Evolutionary conservation across 2,329 filamentous ascomycete genomes (phyloP), one percentile per base, ranked within the genome.

Genomic region (Aspergillus novoparasiticus): DNA sequence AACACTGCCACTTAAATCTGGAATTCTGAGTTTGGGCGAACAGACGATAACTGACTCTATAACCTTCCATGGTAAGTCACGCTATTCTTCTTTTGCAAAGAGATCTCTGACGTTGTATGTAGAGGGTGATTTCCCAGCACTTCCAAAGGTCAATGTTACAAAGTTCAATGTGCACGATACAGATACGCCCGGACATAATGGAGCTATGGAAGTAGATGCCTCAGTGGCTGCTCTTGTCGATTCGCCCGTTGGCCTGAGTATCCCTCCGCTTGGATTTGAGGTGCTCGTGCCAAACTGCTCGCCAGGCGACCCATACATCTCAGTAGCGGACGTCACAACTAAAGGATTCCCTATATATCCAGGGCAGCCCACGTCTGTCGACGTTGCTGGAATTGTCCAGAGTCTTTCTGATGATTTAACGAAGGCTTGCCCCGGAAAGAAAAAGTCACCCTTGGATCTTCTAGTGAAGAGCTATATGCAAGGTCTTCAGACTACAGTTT

Each of bases 271-370:
- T 62, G 89, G 87, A 0, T 97, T 98, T 73, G 89, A 94, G 66
- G 87, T 98, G 34, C 82, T 97, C 54, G 89, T 98, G 6, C 89
- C 92, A 50, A 93, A 93, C 65, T 99, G 95, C 78, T 83, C 86
- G 30, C 82, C 86, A 4, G 81, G 86, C 26, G 89, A 95, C 61
- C 86, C 89, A 4, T 88, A 89, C 66, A 95, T 99, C 70, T 83
- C 88, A 67, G 85, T 98, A 60, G 94, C 92, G 3, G 87, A 91
- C 70, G 93, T 92, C 9, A 83, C 84, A 21, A 96, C 92, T 0
- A 84, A 85, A 21, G 79, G 83, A 45, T 81, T 97, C 39, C 78
- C 87, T 41, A 84, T 98, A 14, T 81, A 86, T 58, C 90, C 94
- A 28, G 85, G 87, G 41, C 80, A 87, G 4, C 84, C 90, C 53